A percentile compares a stretch with the other conserved stretches of the same genome.
phyloP scores from a whole-genome alignment of 2,329 filamentous ascomycete species.

The Colletotrichum spinosum region DNA sequence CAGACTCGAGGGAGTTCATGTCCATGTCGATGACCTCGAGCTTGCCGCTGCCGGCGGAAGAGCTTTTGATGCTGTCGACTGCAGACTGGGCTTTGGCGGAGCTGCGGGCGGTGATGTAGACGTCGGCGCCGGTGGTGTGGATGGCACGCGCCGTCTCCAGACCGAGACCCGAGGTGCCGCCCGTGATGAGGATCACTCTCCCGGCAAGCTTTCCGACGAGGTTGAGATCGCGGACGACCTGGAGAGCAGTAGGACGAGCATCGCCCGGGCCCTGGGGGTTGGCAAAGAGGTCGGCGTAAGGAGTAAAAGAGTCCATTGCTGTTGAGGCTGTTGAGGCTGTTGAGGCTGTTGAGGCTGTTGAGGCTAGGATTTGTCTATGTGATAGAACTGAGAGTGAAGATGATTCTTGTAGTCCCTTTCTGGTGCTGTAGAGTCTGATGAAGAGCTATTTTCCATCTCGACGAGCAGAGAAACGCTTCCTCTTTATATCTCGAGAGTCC shows the following conservation, averaged over 20 bases:
- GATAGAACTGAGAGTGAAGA: background rate
- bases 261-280: conserved; percentile 48
- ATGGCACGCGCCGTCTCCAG: conserved; percentile 56
- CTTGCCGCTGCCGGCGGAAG: conserved; percentile 33
- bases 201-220: conserved; percentile 44
- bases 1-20: conserved; percentile 45
- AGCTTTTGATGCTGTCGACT: conserved; percentile 34
- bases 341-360: background rate
- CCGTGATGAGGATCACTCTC: conserved; percentile 56
- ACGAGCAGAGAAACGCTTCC: background rate
- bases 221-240: conserved; percentile 49
- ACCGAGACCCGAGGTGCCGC: conserved; percentile 54
- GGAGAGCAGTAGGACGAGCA: conserved; percentile 49
- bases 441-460: background rate
- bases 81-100: conserved; percentile 44
- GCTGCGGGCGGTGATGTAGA: conserved; percentile 57
- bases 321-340: background rate
- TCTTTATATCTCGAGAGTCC: background rate
- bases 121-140: conserved; percentile 53
- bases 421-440: conserved; percentile 4
- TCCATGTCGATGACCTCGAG: conserved; percentile 50
- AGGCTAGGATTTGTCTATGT: background rate
- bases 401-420: too few species aligned
- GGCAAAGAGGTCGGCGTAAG: conserved; percentile 14
- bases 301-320: conserved; percentile 22